phyloP scores from a whole-genome alignment of 108 stramenopile species.

The Cyclotella atomus region DNA sequence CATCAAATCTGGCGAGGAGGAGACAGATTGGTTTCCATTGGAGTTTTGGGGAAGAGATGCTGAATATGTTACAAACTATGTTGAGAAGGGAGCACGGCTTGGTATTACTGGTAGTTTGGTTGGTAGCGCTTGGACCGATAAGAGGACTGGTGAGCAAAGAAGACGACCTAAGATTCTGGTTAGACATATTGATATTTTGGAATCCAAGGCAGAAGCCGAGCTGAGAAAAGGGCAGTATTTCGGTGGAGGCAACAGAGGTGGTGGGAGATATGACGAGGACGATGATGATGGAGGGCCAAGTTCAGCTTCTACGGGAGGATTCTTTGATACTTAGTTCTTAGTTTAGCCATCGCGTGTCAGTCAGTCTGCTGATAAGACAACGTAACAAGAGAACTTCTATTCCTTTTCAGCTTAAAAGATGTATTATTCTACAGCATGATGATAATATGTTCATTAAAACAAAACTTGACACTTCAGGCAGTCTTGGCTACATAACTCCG shows the following conservation, averaged over 20 bases:
- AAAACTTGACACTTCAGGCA: not conserved
- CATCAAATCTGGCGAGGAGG: constrained; percentile 78
- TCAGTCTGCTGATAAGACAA: too few relatives aligned
- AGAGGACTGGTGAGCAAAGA: constrained; percentile 61
- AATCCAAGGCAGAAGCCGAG: constrained; percentile 78
- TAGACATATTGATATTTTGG: constrained; percentile 76
- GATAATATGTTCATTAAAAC: not conserved
- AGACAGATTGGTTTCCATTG: constrained; percentile 93
- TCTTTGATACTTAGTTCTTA: constrained; percentile 28
- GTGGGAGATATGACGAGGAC: constrained; percentile 32
- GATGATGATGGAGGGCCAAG: constrained; percentile 36
- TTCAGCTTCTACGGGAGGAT: constrained; percentile 42
- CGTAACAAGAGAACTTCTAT: too few relatives aligned
- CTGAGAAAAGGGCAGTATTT: constrained; percentile 24
- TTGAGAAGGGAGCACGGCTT: constrained; percentile 75
- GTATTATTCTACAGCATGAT: too few relatives aligned
- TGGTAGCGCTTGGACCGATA: constrained; percentile 73
- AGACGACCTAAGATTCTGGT: constrained; percentile 66
- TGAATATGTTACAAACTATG: constrained; percentile 80
- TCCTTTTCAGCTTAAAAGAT: too few relatives aligned
- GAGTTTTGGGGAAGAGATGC: constrained; percentile 92
- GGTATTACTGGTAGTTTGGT: constrained; percentile 71
- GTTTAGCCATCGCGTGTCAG: too few relatives aligned
- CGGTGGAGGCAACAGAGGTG: constrained; percentile 24
- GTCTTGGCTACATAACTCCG: constrained; percentile 4